Conservation (phyloP, 352 stramenopile genomes). For the Pythium graminicola region DNA sequence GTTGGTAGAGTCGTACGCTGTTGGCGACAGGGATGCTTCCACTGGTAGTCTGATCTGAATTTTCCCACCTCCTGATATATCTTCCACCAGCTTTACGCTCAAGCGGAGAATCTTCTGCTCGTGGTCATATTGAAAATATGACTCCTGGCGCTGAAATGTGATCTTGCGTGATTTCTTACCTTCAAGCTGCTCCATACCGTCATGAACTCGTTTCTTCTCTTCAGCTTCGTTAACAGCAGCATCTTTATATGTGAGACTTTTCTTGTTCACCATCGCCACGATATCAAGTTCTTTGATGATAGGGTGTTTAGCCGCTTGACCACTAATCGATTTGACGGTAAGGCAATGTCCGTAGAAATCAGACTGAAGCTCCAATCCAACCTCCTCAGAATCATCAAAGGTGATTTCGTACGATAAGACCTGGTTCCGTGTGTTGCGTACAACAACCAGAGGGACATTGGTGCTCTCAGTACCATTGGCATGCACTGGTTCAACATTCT, state of each 20-base stretch:
- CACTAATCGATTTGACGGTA: conserved; percentile 31
- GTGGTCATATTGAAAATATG: conserved; percentile 40
- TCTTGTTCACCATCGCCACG: conserved; percentile 36
- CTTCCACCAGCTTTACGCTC: conserved; percentile 32
- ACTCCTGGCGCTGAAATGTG: conserved; percentile 46
- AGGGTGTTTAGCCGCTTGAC: conserved; percentile 31
- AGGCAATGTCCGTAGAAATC: conserved; percentile 54
- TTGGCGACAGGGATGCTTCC: conserved; percentile 26
- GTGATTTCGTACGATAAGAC: conserved; percentile 58
- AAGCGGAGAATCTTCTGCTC: conserved; percentile 23
- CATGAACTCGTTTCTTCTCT: conserved; percentile 25
- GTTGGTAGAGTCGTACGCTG: background rate
- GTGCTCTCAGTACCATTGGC: conserved; percentile 2
- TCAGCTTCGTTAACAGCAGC: conserved; percentile 24
- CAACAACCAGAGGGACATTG: conserved; percentile 37
- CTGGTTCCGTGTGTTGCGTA: conserved; percentile 55
- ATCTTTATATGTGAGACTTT: conserved; percentile 25
- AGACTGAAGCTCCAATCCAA: conserved; percentile 39
- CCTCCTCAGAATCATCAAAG: conserved; percentile 37
- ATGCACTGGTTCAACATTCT: conserved; percentile 2
- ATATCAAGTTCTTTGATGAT: conserved; percentile 54
- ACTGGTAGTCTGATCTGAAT: conserved; percentile 30
- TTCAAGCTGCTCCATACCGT: conserved; percentile 27
- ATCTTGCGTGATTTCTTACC: conserved; percentile 26
- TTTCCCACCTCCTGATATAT: conserved; percentile 27